These are phyloP conservation scores for Pestalotiopsis sp. DNA, from an alignment of 2,329 filamentous ascomycete species.

Conservation along the genomic window DNA sequence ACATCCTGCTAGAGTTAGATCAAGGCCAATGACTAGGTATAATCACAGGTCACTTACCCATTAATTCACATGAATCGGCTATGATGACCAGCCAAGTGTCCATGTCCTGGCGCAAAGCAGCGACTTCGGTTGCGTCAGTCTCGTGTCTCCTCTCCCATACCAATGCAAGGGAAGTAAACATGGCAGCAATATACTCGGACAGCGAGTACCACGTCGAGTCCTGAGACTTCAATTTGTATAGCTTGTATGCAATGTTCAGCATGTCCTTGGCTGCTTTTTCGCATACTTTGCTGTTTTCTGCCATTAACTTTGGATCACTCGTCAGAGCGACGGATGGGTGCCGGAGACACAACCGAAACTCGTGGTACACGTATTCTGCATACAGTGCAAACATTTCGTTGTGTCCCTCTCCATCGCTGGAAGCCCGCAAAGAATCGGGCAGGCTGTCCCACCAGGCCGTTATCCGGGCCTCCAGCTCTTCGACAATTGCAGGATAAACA, in stretches of 20 bases:
- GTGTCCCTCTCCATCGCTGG: slow-evolving; percentile 43
- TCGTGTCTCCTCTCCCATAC: slow-evolving; percentile 68
- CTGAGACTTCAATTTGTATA: slow-evolving; percentile 67
- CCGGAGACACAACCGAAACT: slow-evolving; percentile 61
- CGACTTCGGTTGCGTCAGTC: slow-evolving; percentile 60
- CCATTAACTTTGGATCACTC: slow-evolving; percentile 55
- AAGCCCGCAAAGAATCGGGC: slow-evolving; percentile 60
- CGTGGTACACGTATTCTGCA: slow-evolving; percentile 54
- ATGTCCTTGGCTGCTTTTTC: slow-evolving; percentile 67
- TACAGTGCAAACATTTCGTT: slow-evolving; percentile 53
- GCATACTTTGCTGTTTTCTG: slow-evolving; percentile 67
- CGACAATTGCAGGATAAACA: slow-evolving; percentile 66
- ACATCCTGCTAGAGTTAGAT: slow-evolving; percentile 36
- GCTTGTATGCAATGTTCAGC: slow-evolving; percentile 58
- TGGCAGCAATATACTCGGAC: slow-evolving; percentile 71
- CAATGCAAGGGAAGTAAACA: slow-evolving; percentile 72
- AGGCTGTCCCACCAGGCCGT: slow-evolving; percentile 65
- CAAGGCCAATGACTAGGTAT: no score
- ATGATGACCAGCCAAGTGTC: slow-evolving; percentile 69
- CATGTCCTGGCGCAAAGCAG: slow-evolving; percentile 68
- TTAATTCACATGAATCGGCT: slow-evolving; percentile 64
- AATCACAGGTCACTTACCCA: slow-evolving; percentile 54
- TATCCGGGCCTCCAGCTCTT: slow-evolving; percentile 66
- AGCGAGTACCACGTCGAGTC: slow-evolving; percentile 81
- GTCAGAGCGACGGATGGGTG: slow-evolving; percentile 64